Evolutionary conservation across 1,284 basidiomycete species (phyloP), one percentile per base, ranked within the genome.

Genomic region (Exsudoporus floridanus): DNA sequence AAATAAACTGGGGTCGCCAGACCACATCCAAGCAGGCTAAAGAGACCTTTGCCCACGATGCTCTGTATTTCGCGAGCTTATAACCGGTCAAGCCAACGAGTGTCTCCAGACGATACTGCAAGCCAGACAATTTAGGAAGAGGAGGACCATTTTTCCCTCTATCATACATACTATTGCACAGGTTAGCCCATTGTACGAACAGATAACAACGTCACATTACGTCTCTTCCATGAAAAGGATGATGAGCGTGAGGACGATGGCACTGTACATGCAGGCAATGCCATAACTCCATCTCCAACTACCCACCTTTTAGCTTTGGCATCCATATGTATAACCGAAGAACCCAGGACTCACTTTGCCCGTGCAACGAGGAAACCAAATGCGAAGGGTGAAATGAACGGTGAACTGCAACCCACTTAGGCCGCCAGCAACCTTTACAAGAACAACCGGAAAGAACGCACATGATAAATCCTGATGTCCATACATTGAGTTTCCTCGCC

Each of bases 251-350:
- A 88, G 74, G 7, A 89, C 82, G 10, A 86, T 53, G 0, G 67
- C 68, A 30, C 73, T 73, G 60, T 87, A 89, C 5, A 88, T 78
- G 35, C 76, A 79, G 1, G 80, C 86, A 44, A 84, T 79, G 12
- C 84, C 85, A 57, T 88, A 90, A 5, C 84, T 76, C 86, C 87
- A 90, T 38, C 85, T 72, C 83, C 84, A 88, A 47, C 76, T 82
- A 48, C 10, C 37, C 23, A 8, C 4, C 16, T 0, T 46, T 52
- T 28, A 50, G 35, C n/a, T 38, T 14, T 7, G 21, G 28, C 10
- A 18, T 31, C 16, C 6, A 21, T 33, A 36, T 6, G 9, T 7
- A 10, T 13, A 8, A 44, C 18, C 4, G 13, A 21, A 30, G 7
- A 19, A 51, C 16, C 43, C 28, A 18, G 7, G 21, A 61, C 70